These are phyloP conservation scores for Fusarium coffeatum DNA, from an alignment of 2,329 filamentous ascomycete species.

Conservation along the genomic window DNA sequence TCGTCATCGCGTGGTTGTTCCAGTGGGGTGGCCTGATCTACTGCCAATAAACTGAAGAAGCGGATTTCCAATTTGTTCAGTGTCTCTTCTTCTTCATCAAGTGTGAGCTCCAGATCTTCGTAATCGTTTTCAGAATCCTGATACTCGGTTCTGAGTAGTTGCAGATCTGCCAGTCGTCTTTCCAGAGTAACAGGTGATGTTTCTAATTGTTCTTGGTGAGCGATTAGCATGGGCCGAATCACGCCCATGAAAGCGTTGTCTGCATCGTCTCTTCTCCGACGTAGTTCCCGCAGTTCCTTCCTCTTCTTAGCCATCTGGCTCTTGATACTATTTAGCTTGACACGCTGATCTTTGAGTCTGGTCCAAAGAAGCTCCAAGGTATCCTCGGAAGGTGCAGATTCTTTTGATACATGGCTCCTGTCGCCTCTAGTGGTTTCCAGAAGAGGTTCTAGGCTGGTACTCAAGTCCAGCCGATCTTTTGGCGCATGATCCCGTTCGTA, in stretches of 20 bases:
- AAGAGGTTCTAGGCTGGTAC: constrained; percentile 5
- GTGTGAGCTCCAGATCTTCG: constrained; percentile 50
- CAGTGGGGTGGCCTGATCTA: constrained; percentile 41
- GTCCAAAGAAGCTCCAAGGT: constrained; percentile 53
- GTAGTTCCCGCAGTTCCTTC: constrained; percentile 48
- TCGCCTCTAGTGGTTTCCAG: constrained; percentile 21
- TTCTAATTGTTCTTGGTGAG: constrained; percentile 35
- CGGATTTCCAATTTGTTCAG: constrained; percentile 52
- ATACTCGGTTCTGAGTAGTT: constrained; percentile 54
- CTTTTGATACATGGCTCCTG: constrained; percentile 22
- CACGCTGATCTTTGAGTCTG: constrained; percentile 51
- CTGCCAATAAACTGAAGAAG: constrained; percentile 54
- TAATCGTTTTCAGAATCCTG: constrained; percentile 53
- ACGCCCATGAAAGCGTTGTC: constrained; percentile 57
- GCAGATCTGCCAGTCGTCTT: constrained; percentile 51
- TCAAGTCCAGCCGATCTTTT: constrained; percentile 27
- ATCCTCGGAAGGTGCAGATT: constrained; percentile 45
- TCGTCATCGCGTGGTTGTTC: constrained; percentile 13
- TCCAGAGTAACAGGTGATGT: constrained; percentile 45
- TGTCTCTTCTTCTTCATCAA: constrained; percentile 53
- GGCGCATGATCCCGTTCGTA: constrained; percentile 47
- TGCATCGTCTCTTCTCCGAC: constrained; percentile 50
- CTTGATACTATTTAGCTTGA: constrained; percentile 47
- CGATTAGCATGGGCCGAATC: constrained; percentile 53
- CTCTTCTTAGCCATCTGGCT: constrained; percentile 50